Percentiles rank a stretch among this genome's conserved stretches.
phyloP scores from a whole-genome alignment of 495 filamentous ascomycete species.

The Cercophora newfieldiana region DNA sequence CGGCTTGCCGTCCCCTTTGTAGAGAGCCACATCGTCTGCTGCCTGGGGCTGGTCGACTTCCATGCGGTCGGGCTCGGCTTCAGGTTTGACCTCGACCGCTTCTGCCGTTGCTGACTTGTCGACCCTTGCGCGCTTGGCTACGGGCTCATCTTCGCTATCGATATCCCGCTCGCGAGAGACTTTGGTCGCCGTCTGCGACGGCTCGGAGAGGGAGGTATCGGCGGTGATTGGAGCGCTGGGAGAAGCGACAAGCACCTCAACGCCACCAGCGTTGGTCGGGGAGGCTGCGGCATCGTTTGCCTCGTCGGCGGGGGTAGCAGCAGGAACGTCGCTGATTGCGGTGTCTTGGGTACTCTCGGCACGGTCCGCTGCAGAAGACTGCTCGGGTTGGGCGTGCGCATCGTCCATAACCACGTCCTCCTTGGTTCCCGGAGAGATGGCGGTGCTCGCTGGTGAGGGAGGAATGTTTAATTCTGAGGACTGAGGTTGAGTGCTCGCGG shows the following conservation, averaged over 20 bases:
- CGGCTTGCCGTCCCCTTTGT: conserved; percentile 14
- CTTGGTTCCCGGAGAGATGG: conserved; percentile 14
- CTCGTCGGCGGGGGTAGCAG: conserved; percentile 30
- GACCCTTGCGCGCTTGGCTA: conserved; percentile 71
- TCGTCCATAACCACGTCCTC: conserved; percentile 38
- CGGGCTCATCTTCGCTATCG: conserved; percentile 69
- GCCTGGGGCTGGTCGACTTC: conserved; percentile 21
- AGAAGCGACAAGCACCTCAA: conserved; percentile 13
- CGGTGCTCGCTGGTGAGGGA: neutral
- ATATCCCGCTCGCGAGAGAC: conserved; percentile 70
- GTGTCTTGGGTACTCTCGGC: conserved; percentile 34
- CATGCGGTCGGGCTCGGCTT: conserved; percentile 15
- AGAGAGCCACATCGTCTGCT: conserved; percentile 3
- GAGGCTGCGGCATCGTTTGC: conserved; percentile 12
- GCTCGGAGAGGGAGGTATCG: conserved; percentile 42
- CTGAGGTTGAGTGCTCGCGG: conserved; percentile 2
- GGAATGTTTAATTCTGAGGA: neutral
- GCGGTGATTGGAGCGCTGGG: conserved; percentile 23
- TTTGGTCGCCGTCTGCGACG: conserved; percentile 47
- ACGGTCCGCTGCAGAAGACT: conserved; percentile 10
- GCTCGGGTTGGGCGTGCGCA: conserved; percentile 11
- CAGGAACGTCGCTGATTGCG: conserved; percentile 22
- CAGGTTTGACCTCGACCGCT: conserved; percentile 28
- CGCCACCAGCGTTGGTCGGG: conserved; percentile 13
- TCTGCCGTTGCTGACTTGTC: conserved; percentile 30